These are phyloP conservation scores for Ceratocystis huliohia DNA, from an alignment of 2,329 filamentous ascomycete species.

Conservation along the genomic window DNA sequence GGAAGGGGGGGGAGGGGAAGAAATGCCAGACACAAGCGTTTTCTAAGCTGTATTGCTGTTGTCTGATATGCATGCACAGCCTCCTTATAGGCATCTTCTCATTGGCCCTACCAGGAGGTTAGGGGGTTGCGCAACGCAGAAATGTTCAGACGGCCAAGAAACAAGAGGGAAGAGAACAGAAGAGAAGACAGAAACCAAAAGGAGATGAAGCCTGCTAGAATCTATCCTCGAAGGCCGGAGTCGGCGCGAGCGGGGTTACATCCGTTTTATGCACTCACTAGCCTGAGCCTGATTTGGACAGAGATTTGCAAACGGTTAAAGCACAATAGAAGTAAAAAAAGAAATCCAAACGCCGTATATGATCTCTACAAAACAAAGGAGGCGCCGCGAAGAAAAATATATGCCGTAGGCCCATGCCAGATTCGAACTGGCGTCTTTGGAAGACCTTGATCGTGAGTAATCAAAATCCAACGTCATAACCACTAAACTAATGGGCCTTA, in stretches of 20 bases:
- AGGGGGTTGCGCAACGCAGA: neutral
- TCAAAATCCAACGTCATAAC: slow-evolving; percentile 21
- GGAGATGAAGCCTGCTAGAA: neutral
- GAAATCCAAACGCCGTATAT: neutral
- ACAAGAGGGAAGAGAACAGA: slow-evolving; percentile 10
- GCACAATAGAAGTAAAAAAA: neutral
- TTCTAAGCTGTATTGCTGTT: neutral
- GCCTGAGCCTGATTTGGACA: neutral
- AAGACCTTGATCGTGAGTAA: slow-evolving; percentile 17
- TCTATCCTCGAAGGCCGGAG: neutral
- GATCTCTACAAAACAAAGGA: slow-evolving; percentile 15
- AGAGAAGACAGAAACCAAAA: slow-evolving; percentile 11
- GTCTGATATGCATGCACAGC: neutral
- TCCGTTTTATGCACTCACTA: neutral
- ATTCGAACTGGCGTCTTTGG: slow-evolving; percentile 21
- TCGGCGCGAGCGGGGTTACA: neutral
- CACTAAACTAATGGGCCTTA: slow-evolving; percentile 20
- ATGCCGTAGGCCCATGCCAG: slow-evolving; percentile 15
- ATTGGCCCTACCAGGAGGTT: neutral
- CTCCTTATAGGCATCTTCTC: neutral
- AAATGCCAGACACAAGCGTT: neutral
- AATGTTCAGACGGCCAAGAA: neutral
- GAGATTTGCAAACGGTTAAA: neutral
- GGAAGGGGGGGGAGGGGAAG: neutral
- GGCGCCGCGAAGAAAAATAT: neutral